Percentiles rank a stretch among this genome's conserved stretches.
Evolutionary conservation across 1,284 basidiomycete species (phyloP).

Genomic region (Exobasidium cylindrosporum): DNA sequence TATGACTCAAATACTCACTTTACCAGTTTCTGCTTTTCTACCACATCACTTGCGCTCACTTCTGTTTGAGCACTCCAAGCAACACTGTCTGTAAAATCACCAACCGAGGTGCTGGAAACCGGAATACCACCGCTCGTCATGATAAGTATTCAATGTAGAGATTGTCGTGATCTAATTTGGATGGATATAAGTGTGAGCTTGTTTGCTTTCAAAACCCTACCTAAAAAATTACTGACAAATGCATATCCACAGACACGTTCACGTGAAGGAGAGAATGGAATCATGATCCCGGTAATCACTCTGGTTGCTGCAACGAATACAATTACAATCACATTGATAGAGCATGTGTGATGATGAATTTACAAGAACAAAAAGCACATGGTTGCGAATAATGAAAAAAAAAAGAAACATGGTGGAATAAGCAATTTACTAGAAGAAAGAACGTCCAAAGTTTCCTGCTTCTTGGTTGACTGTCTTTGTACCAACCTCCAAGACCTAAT

Average conservation of each 20-base stretch:
- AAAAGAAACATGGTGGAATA: not conserved
- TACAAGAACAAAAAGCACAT: constrained; percentile 1
- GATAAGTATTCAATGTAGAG: no score
- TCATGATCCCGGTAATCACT: no score
- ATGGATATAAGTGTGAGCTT: no score
- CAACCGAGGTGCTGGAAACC: not conserved
- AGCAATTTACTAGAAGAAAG: constrained; percentile 38
- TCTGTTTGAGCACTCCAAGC: constrained; percentile 36
- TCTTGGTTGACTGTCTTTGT: constrained; percentile 47
- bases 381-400: no score
- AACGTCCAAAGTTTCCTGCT: constrained; percentile 46
- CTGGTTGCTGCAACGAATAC: no score
- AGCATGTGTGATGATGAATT: not conserved
- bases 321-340: no score
- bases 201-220: no score
- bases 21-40: constrained; percentile 52
- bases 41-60: constrained; percentile 49
- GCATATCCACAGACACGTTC: constrained; percentile 7
- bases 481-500: constrained; percentile 34
- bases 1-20: constrained; percentile 30
- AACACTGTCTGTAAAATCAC: constrained; percentile 12
- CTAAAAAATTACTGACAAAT: no score
- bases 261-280: no score
- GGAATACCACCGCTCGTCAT: not conserved
- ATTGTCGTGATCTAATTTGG: no score